These are phyloP conservation scores for Nevesoporus exiguus DNA, from an alignment of 768 basidiomycete genomes.

Conservation along the genomic window DNA sequence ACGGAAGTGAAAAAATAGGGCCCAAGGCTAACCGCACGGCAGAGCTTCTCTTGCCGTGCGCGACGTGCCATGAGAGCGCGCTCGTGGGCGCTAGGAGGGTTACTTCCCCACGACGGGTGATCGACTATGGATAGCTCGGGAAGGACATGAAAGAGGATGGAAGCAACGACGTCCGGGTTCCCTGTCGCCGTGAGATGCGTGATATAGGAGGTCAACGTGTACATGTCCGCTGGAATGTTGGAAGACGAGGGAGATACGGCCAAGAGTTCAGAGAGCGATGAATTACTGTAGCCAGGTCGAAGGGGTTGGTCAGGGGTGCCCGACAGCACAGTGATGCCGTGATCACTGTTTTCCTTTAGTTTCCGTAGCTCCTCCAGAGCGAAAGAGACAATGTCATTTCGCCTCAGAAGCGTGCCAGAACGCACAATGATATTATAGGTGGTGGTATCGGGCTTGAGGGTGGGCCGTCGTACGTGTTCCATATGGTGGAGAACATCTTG, in stretches of 20 bases:
- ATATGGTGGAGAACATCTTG: constrained; percentile 53
- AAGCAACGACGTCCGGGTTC: constrained; percentile 40
- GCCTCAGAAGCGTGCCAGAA: constrained; percentile 49
- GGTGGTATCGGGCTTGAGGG: constrained; percentile 42
- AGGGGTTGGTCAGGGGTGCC: neutral
- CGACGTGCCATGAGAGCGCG: constrained; percentile 24
- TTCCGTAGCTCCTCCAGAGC: constrained; percentile 37
- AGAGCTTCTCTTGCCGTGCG: constrained; percentile 32
- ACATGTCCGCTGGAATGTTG: constrained; percentile 36
- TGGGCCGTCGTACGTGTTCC: constrained; percentile 38
- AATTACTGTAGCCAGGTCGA: neutral
- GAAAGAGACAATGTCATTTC: constrained; percentile 39
- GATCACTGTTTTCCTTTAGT: constrained; percentile 16
- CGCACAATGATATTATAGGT: constrained; percentile 61
- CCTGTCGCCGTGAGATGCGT: constrained; percentile 49
- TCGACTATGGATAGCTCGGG: constrained; percentile 47
- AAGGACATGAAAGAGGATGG: constrained; percentile 51
- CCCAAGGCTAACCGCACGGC: constrained; percentile 48
- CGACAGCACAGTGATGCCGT: constrained; percentile 24
- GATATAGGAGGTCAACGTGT: constrained; percentile 53
- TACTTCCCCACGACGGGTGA: constrained; percentile 37
- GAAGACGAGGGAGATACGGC: constrained; percentile 11
- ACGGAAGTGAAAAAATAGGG: constrained; percentile 58
- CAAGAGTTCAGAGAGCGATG: constrained; percentile 14
- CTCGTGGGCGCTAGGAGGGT: constrained; percentile 23